These are phyloP conservation scores for Panicum virgatum DNA, from an alignment of 202 grass and related monocot species.

Conservation along the genomic window DNA sequence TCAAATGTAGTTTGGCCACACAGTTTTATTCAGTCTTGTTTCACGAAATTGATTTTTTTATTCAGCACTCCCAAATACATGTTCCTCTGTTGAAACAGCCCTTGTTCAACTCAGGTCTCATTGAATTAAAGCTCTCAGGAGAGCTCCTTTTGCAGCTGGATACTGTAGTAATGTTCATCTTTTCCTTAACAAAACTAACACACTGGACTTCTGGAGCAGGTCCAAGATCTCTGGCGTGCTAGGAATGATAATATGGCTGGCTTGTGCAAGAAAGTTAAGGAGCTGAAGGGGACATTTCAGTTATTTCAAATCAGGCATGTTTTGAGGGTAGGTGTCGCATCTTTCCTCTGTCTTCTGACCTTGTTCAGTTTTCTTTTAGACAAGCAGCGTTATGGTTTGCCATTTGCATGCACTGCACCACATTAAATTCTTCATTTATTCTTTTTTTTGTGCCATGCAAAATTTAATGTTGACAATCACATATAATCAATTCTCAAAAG, in stretches of 20 bases:
- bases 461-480: conserved; percentile 1
- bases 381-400: not conserved
- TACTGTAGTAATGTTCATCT: not conserved
- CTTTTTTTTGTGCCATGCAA: not conserved
- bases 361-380: conserved; percentile 18
- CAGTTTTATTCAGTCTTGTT: not conserved
- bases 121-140: not conserved
- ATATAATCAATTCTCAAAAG: conserved; percentile 16
- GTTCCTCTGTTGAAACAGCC: not conserved
- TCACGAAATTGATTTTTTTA: not conserved
- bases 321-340: conserved; percentile 60
- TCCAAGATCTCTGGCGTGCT: conserved; percentile 62
- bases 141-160: not conserved
- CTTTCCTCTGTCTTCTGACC: conserved; percentile 31
- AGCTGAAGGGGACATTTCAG: conserved; percentile 57
- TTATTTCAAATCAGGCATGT: conserved; percentile 75
- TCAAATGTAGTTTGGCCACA: not conserved
- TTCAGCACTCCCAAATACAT: not conserved
- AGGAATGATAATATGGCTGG: conserved; percentile 60
- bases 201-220: conserved; percentile 50
- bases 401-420: not conserved
- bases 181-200: conserved; percentile 19
- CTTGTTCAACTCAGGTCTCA: not conserved
- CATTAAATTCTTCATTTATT: not conserved
- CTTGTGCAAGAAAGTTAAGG: conserved; percentile 68